phyloP scores from a whole-genome alignment of 768 basidiomycete genomes.

The Boletus pseudopeckii region DNA sequence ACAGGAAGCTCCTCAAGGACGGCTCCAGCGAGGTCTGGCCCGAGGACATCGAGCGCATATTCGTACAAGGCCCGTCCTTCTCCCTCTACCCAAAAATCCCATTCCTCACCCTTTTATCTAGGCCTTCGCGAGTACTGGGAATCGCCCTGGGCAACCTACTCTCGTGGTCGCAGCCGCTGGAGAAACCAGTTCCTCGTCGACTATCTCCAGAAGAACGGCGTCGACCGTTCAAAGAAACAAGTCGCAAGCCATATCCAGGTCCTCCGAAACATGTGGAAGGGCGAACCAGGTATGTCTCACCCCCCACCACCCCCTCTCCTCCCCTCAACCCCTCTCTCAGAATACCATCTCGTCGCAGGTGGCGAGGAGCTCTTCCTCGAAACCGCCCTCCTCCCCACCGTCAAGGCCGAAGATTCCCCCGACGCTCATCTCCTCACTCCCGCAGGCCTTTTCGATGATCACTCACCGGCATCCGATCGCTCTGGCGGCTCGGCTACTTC shows the following conservation, averaged over 20 bases:
- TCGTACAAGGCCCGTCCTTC: slow-evolving; percentile 58
- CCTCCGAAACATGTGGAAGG: slow-evolving; percentile 85
- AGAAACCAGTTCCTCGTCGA: slow-evolving; percentile 85
- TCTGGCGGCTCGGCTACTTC: slow-evolving; percentile 31
- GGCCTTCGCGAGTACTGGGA: slow-evolving; percentile 78
- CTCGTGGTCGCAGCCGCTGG: slow-evolving; percentile 75
- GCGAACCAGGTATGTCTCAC: slow-evolving; percentile 55
- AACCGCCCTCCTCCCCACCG: slow-evolving; percentile 42
- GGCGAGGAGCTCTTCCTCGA: slow-evolving; percentile 69
- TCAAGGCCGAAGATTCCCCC: slow-evolving; percentile 56
- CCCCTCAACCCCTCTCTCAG: slow-evolving; percentile 34
- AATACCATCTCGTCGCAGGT: slow-evolving; percentile 76
- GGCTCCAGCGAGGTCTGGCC: slow-evolving; percentile 81
- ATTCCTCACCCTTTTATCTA: slow-evolving; percentile 24
- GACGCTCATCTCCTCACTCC: slow-evolving; percentile 42
- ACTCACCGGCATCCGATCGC: slow-evolving; percentile 32
- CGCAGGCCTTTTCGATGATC: slow-evolving; percentile 30
- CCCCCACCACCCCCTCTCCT: background rate
- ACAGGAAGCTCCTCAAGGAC: slow-evolving; percentile 82
- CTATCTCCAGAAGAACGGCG: slow-evolving; percentile 64
- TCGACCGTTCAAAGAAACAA: slow-evolving; percentile 79
- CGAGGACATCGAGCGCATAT: slow-evolving; percentile 69
- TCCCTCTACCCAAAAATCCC: background rate
- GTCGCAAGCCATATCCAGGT: slow-evolving; percentile 90
- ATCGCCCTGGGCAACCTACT: slow-evolving; percentile 77